A percentile compares a stretch with the other conserved stretches of the same genome.
phyloP scores from a whole-genome alignment of 495 filamentous ascomycete genomes.

The Penicillium chermesinum region DNA sequence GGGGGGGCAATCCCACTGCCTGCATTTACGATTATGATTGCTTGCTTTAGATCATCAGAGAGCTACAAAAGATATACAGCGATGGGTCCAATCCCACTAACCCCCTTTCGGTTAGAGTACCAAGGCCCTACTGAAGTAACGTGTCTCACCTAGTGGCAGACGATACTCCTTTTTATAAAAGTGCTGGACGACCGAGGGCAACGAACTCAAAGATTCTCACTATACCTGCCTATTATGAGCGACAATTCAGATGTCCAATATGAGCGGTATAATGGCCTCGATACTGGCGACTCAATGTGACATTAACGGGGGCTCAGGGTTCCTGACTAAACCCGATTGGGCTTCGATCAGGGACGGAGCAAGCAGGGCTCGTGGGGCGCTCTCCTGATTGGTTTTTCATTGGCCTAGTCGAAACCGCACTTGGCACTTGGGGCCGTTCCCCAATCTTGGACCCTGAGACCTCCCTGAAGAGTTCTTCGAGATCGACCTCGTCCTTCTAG shows the following conservation, averaged over 20 bases:
- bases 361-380: background rate
- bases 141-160: background rate
- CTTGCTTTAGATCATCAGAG: too few relatives aligned
- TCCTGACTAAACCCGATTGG: background rate
- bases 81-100: background rate
- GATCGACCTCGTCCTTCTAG: conserved; percentile 18
- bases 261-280: too few relatives aligned
- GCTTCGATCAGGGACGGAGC: conserved; percentile 1
- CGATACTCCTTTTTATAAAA: background rate
- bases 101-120: background rate
- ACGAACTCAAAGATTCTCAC: too few relatives aligned
- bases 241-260: too few relatives aligned
- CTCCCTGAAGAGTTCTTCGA: conserved; percentile 3
- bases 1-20: too few relatives aligned
- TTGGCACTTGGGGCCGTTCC: conserved; percentile 2
- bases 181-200: too few relatives aligned
- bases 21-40: too few relatives aligned
- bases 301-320: background rate
- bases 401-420: background rate
- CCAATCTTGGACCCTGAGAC: conserved; percentile 13
- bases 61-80: too few relatives aligned
- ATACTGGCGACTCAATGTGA: background rate
- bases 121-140: background rate
- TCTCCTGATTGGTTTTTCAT: background rate
- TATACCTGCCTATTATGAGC: too few relatives aligned